Evolutionary conservation across 208 protist genomes (phyloP), one percentile per base, ranked within the genome.

Genomic region (Porcisia hertigi): DNA sequence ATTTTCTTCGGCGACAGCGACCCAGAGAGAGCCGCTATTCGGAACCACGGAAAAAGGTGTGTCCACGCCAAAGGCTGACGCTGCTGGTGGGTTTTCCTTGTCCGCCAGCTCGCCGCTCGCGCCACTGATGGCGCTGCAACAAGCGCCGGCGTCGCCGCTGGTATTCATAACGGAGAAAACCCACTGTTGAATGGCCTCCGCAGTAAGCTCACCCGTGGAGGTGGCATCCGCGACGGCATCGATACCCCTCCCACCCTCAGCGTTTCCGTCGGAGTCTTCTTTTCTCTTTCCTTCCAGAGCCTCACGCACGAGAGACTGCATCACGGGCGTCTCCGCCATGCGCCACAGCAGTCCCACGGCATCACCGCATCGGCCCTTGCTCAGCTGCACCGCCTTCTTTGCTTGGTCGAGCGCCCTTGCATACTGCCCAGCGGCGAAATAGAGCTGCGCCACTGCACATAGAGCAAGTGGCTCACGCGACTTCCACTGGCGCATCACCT

Each of bases 381-480:
- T 78, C 52, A 45, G 60, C 72, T 82, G 82, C 41, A 91, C 88
- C 39, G 92, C 89, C 72, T 94, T 94, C 39, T 88, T 9, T 0
- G 82, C 86, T 82, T 96, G 80, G 25, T 87, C 80, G 63, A 94
- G 62, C 54, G 92, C 92, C n/a, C 84, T 82, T 5, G 85, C 79
- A 53, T 86, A 81, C 63, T 86, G 83, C 11, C 88, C 82, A 3
- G 86, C 88, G 43, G 80, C 78, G 77, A 87, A 88, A 82, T 96
- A 96, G 1, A 96, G 73, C 77, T 86, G 85, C 60, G 90, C 92
- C 60, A 94, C 84, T 18, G 92, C 73, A 5, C 83, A 71, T 34
- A 94, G 71, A 7, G 85, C 89, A n/a, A 96, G 86, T n/a, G 90
- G 83, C 66, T 94, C 88, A n/a, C 84, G 87, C 36, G 85, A 86